Evolutionary conservation across 805 yeast genomes (phyloP), one percentile per base, ranked within the genome.

Genomic region (Wickerhamomyces bisporus): DNA sequence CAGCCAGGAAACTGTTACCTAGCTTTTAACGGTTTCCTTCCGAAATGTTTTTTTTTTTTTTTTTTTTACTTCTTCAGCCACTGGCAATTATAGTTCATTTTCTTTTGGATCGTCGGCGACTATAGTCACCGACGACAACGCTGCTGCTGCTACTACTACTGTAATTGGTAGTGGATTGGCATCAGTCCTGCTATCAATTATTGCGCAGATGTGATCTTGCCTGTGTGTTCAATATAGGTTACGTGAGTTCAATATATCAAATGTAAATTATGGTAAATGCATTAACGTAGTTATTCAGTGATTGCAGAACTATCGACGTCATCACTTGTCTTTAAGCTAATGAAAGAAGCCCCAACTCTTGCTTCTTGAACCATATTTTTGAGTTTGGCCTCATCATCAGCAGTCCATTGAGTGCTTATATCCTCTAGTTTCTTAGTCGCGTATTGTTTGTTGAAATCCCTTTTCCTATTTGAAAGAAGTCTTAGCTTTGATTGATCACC

Each of bases 341-440:
- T 44, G 41, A 83, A 75, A 5, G 77, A 65, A 5, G 81, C 55
- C 4, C 89, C 81, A 30, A 72, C 65, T 47, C 89, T 66, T 0
- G 89, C 93, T 6, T 49, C 50, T 3, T 52, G 57, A 2, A 77
- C 64, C 0, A 77, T 77, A 16, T 53, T 58, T 12, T 61, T 61
- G 28, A 89, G 61, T 32, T 64, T 66, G 15, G 60, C 61, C 20
- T 64, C 71, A 46, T 77, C 75, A 14, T 66, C 65, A 23, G 60
- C 57, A 4, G 73, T 71, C 85, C 88, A 80, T n/a, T 55, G 50
- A 14, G 59, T 57, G 23, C 70, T 69, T 10, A 70, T 59, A 15
- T 65, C 62, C 24, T 65, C 68, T 44, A 64, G 28, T 10, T 34
- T 70, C 42, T 55, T 64, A 25, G 58, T 61, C 36, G 64, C 65